Base-by-base conservation (phyloP, 495 filamentous ascomycete species). In the Penicillium arizonense region DNA sequence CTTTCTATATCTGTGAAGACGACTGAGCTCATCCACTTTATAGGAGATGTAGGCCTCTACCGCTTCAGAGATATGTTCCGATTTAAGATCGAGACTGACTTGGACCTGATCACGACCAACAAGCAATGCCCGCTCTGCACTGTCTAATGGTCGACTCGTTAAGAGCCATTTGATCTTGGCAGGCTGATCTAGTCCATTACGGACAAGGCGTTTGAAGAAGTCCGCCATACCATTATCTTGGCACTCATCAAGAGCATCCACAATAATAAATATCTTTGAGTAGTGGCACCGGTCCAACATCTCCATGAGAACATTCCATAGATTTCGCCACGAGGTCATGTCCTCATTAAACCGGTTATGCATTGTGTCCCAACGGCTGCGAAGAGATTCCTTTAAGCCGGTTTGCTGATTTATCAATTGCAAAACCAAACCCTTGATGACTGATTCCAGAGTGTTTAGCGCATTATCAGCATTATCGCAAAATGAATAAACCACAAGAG, bases 401-500 rank as follows among this genome's bases (percentile, higher is more conserved):
- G 44, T 5, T 23, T 41, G 38, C 38, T 41, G 38, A 23, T 41
- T 11, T 4, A 23, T 2, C 7, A 41, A 10, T 6, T 7, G 1
- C 18, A 41, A 3, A 41, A 41, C 71, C 30, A 77, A 48, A n/a
- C n/a, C n/a, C n/a, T n/a, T n/a, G n/a, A n/a, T n/a, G n/a, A n/a
- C n/a, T n/a, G n/a, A n/a, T n/a, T 62, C 63, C 32, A 71, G 61
- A 40, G 64, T 76, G 50, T 74, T 75, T 24, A 76, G 49, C 12
- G 58, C 50, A 10, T 43, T 23, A 39, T 73, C 44, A 12, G 70
- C 66, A 30, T 57, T 63, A 54, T 78, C 72, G 50, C 75, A 79
- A 58, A 80, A 77, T n/a, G n/a, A 61, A 77, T 79, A 60, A 10
- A 78, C 16, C 26, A 38, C 7, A 34, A 34, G 24, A 35, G 1